Base-by-base conservation (phyloP, 225 moss, liverwort and hornwort species). In the Climacium dendroides region DNA sequence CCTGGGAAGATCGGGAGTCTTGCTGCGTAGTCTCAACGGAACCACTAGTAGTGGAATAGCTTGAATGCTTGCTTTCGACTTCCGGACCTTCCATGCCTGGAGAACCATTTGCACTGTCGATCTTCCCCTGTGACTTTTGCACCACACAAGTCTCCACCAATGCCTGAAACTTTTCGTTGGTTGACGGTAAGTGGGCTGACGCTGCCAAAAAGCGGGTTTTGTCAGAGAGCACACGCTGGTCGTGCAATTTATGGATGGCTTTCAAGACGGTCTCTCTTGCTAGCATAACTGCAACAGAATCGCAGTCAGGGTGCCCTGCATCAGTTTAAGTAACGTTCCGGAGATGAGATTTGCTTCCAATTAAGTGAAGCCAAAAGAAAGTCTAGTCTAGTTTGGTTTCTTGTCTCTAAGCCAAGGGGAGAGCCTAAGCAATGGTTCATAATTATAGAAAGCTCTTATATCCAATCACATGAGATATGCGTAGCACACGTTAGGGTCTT, bases 241-340 rank as follows among this genome's bases (percentile, higher is more conserved):
- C 83, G 84, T 94, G 88, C 82, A 94, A 45, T 45, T 92, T 89
- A 63, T 88, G 90, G 22, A 86, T 74, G 43, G 92, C 91, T 74
- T 87, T 87, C 71, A 92, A 57, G 65, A 90, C 93, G 54, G 88
- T 74, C 80, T 92, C 93, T 89, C 87, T 94, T 50, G 92, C 92
- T 87, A 88, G 91, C 89, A 88, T 84, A 60, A 94, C 92, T 91
- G 92, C 89, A 88, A 88, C 89, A 91, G 90, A 89, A 86, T 91
- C 79, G 86, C 86, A 90, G 89, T 91, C 92, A 88, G 87, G 92
- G 85, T 90, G 92, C 78, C 91, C 93, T 92, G 93, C 92, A 93
- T 86, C 80, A 89, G 87, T 82, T 91, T 83, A 80, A 73, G 83
- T 83, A 83, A 69, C 54, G 83, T 25, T 39, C 54, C 77, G 71